phyloP scores from a whole-genome alignment of 139 green algal genomes.

The Monoraphidium neglectum region DNA sequence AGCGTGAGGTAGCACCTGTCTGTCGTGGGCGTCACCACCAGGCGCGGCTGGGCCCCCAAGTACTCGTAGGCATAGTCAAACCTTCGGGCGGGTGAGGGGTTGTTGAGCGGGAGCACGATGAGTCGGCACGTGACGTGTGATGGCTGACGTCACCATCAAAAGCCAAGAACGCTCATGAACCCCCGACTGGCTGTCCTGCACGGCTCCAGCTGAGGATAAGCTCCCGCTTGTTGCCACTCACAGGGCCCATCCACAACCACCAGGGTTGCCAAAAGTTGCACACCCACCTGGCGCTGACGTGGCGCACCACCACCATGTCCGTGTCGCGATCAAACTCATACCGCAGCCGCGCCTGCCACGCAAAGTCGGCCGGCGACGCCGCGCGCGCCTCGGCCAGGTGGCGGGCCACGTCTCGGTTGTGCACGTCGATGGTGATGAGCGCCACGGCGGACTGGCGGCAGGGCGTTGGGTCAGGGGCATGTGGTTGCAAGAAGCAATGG shows the following conservation, averaged over 20 bases:
- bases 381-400: conserved; percentile 51
- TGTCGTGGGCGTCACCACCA: conserved; percentile 86
- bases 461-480: no score
- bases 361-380: conserved; percentile 68
- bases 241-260: no score
- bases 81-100: neutral
- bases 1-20: conserved; percentile 88
- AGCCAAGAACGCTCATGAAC: no score
- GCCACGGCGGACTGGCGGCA: conserved; percentile 44
- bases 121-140: no score
- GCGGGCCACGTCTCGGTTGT: conserved; percentile 76
- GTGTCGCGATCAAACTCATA: conserved; percentile 69
- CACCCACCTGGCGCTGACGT: conserved; percentile 39
- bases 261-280: neutral
- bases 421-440: conserved; percentile 89
- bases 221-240: no score
- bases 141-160: no score
- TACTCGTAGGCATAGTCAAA: conserved; percentile 87
- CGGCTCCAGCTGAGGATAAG: no score
- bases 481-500: no score
- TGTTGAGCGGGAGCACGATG: no score
- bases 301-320: conserved; percentile 58
- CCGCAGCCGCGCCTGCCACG: conserved; percentile 86
- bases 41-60: conserved; percentile 73
- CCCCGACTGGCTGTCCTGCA: no score